Base-by-base conservation (phyloP, 495 filamentous ascomycete species). In the Aspergillus bridgeri region DNA sequence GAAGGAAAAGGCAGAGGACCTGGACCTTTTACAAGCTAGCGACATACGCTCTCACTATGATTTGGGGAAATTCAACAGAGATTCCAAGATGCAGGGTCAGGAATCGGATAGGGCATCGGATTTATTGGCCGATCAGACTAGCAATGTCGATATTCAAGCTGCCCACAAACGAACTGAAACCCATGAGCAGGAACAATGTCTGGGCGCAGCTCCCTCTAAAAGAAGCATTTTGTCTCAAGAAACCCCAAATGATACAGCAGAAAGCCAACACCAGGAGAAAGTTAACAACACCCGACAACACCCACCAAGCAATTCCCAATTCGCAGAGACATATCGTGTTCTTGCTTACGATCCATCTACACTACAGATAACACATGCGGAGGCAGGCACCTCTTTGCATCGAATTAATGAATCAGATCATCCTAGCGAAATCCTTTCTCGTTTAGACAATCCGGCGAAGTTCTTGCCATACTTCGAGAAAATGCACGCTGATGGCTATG, bases 291-390 rank as follows among this genome's bases (percentile, higher is more conserved):
- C 27, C 13, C 27, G 19, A 8, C 7, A 17, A 17, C 7, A 3
- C 6, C 13, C 15, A 20, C 11, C 44, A 24, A 17, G 6, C 18
- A 15, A 54, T 9, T 11, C 46, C 17, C 22, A 48, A 19, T 58
- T 74, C 21, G 75, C 79, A 19, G 77, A 77, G 1, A 48, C 80
- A 4, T 92, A 90, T 73, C 89, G 85, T 56, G 80, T 94, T 38
- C 75, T 94, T 11, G 88, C 84, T 15, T 91, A 88, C 64, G 87
- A 94, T 62, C 74, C 84, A 15, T 77, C 76, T n/a, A 85, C 77
- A 54, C 78, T 86, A 23, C 69, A 76, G 48, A 71, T 92, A 25
- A 79, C 77, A 15, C 76, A 76, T 17, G 83, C 86, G 7, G 83
- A 88, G 61, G 86, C 86, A 6, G 83, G 81, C 7, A 86, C 85